These are phyloP conservation scores for Myriosclerotinia curreyana DNA, from an alignment of 2,329 filamentous ascomycete genomes.

Conservation along the genomic window DNA sequence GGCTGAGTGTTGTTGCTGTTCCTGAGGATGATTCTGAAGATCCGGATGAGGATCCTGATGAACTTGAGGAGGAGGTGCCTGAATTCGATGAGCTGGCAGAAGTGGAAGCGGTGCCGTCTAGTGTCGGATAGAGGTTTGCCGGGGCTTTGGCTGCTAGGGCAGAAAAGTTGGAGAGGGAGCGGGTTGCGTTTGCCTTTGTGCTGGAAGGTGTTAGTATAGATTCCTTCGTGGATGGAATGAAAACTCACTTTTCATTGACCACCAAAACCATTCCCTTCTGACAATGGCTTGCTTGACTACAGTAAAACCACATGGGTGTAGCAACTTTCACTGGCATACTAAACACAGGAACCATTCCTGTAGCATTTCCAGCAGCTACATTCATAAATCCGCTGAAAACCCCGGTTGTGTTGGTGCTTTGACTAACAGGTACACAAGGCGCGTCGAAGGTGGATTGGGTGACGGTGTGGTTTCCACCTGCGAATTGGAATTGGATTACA, in stretches of 20 bases:
- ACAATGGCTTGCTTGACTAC: constrained; percentile 71
- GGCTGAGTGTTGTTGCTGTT: constrained; percentile 1
- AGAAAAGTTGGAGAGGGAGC: constrained; percentile 47
- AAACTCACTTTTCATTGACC: constrained; percentile 53
- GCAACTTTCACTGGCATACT: constrained; percentile 67
- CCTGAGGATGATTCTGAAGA: background rate
- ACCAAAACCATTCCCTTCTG: constrained; percentile 45
- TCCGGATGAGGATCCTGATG: background rate
- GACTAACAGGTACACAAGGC: constrained; percentile 61
- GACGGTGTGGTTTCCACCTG: constrained; percentile 70
- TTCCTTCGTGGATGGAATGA: background rate
- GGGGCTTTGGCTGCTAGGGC: constrained; percentile 41
- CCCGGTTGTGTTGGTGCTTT: constrained; percentile 49
- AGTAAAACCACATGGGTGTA: constrained; percentile 76
- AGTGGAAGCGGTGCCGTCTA: constrained; percentile 18
- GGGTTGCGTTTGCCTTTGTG: constrained; percentile 48
- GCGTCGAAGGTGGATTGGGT: constrained; percentile 72
- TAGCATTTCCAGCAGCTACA: constrained; percentile 51
- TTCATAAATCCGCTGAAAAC: constrained; percentile 69
- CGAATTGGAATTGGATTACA: constrained; percentile 66
- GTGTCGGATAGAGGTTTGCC: constrained; percentile 43
- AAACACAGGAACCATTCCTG: constrained; percentile 60
- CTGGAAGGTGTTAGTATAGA: constrained; percentile 24
- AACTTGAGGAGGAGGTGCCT: constrained; percentile 1
- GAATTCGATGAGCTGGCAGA: constrained; percentile 16